A percentile compares a stretch with the other conserved stretches of the same genome.
Conservation (phyloP, 2,329 filamentous ascomycete species). For the Neoarthrinium moseri region DNA sequence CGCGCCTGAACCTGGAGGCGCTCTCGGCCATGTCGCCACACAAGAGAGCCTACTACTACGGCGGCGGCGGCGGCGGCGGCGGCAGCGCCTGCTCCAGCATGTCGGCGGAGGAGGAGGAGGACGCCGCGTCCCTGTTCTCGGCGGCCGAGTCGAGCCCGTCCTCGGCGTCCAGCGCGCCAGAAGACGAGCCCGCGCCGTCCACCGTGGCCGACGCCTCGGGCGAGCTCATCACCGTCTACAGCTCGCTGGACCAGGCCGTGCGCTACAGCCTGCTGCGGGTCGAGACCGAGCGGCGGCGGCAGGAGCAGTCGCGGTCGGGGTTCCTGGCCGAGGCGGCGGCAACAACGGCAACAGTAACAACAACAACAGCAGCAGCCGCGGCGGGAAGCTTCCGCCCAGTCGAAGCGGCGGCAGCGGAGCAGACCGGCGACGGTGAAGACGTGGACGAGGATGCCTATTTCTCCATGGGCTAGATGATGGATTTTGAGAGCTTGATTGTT, state of each 20-base stretch:
- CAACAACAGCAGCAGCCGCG: neutral
- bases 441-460: constrained; percentile 13
- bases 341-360: neutral
- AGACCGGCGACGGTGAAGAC: neutral
- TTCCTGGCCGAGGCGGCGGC: too few species aligned
- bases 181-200: constrained; percentile 14
- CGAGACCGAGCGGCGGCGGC: constrained; percentile 16
- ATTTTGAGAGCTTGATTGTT: neutral
- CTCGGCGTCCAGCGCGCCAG: constrained; percentile 22
- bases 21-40: constrained; percentile 6
- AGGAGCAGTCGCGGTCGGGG: constrained; percentile 15
- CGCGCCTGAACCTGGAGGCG: neutral
- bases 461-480: constrained; percentile 13
- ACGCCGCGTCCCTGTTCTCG: constrained; percentile 20
- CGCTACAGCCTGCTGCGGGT: constrained; percentile 21
- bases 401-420: neutral
- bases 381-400: neutral
- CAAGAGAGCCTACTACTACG: neutral
- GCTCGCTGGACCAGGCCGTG: constrained; percentile 29
- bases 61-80: too few species aligned
- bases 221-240: constrained; percentile 26
- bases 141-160: constrained; percentile 10
- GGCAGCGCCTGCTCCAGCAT: neutral
- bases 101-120: constrained; percentile 10
- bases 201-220: constrained; percentile 20